Conservation (phyloP, 768 basidiomycete species). For the Lentinus tigrinus region DNA sequence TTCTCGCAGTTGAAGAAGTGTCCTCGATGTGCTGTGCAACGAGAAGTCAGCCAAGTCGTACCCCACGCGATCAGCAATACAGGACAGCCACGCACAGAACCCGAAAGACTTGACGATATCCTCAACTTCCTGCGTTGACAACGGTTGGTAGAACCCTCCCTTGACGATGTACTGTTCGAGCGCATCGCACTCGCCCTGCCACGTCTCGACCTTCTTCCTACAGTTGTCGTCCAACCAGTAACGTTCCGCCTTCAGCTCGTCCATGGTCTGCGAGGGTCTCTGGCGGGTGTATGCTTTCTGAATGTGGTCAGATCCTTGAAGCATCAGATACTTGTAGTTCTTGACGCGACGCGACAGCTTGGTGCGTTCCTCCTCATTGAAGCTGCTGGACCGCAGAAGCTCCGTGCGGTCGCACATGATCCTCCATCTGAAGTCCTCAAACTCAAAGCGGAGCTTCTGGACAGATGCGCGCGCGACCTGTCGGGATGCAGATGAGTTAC, state of each 20-base stretch:
- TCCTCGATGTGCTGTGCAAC: conserved; percentile 24
- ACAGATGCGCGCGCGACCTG: conserved; percentile 24
- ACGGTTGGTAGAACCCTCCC: conserved; percentile 20
- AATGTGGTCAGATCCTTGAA: not conserved
- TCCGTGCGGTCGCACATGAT: conserved; percentile 12
- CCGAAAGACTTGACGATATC: conserved; percentile 29
- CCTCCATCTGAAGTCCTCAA: conserved; percentile 28
- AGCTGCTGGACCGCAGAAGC: not conserved
- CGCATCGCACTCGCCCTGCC: conserved; percentile 20
- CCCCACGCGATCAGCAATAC: not conserved
- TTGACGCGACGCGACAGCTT: conserved; percentile 9
- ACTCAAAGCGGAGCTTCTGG: conserved; percentile 23
- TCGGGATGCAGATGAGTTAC: conserved; percentile 28
- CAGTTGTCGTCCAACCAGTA: conserved; percentile 30
- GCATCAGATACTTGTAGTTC: conserved; percentile 4
- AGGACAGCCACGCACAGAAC: conserved; percentile 19
- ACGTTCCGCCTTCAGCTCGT: conserved; percentile 19
- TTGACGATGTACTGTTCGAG: conserved; percentile 19
- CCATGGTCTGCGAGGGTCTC: conserved; percentile 13
- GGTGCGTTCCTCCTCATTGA: not conserved
- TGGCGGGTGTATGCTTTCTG: conserved; percentile 24
- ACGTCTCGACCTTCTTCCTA: conserved; percentile 18
- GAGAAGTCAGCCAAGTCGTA: not conserved
- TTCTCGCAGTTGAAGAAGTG: conserved; percentile 42
- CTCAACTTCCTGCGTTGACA: conserved; percentile 25